phyloP scores from a whole-genome alignment of 257 asterid species.

The Solanum ossicruentum region DNA sequence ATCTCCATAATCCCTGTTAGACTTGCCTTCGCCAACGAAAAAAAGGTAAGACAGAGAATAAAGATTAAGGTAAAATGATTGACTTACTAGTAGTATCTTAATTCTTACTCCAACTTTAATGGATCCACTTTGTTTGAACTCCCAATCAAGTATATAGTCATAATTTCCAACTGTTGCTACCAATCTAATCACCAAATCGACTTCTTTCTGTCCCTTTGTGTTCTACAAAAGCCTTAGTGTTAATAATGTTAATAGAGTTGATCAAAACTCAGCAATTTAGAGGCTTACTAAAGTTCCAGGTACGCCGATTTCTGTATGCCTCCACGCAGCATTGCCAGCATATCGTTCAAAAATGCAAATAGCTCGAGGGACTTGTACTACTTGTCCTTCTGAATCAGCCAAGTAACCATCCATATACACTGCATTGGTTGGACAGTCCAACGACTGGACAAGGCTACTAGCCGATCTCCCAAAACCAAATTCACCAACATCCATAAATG shows the following conservation, averaged over 20 bases:
- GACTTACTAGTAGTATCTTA: not conserved
- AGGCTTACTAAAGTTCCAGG: not conserved
- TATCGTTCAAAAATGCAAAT: constrained; percentile 49
- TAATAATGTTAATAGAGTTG: not conserved
- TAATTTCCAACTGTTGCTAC: constrained; percentile 64
- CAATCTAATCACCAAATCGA: constrained; percentile 53
- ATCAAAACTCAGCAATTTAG: not conserved
- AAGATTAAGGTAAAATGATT: not conserved
- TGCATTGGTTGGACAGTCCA: constrained; percentile 51
- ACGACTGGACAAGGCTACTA: constrained; percentile 22
- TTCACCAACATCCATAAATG: constrained; percentile 71
- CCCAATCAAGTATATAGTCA: constrained; percentile 71
- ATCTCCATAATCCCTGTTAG: constrained; percentile 41
- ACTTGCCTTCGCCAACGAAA: constrained; percentile 27
- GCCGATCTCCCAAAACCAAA: constrained; percentile 67
- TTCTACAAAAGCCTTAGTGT: constrained; percentile 18
- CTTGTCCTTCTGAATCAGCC: constrained; percentile 44
- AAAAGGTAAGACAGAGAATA: not conserved
- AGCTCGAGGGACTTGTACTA: constrained; percentile 20
- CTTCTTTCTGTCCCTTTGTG: constrained; percentile 38
- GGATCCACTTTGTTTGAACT: constrained; percentile 64
- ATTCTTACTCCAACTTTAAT: constrained; percentile 52
- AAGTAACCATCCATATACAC: constrained; percentile 44
- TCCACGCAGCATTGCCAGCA: constrained; percentile 52
- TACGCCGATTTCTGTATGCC: constrained; percentile 42